Base-by-base conservation (phyloP, 2,329 filamentous ascomycete species). In the Cercospora canescens region DNA sequence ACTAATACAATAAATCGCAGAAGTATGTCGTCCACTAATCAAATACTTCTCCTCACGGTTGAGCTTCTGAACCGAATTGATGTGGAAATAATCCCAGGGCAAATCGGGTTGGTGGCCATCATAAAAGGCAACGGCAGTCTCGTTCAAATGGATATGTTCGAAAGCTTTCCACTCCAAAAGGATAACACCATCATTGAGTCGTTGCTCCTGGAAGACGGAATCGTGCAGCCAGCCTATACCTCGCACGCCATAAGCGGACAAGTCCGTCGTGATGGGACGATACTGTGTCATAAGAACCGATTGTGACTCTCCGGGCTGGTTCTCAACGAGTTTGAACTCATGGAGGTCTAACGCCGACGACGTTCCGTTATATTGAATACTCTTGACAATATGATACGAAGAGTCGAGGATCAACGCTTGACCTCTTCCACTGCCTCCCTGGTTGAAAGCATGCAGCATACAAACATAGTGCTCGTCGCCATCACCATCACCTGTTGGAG, bases 121-220 rank as follows among this genome's bases (percentile, higher is more conserved):
- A 56, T 56, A 56, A 4, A 34, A 56, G 2, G 9, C 52, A 34
- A 63, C 41, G 18, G 45, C 62, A 16, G 62, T 56, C 32, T 72
- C 67, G 24, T 35, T 65, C 32, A 76, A 32, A 16, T 73, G 57
- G 60, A 81, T 74, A 64, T 82, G 80, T 2, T 81, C 76, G 6
- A 78, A 78, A 4, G 81, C 80, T 48, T 76, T 77, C 81, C 81
- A 83, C 68, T 81, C 73, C 68, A 82, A 83, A 11, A 81, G 68
- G 0, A 81, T 71, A 5, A 77, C 69, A 16, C 77, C 76, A 0
- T 78, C 80, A 56, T 76, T 77, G 28, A 82, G 74, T 54, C 82
- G 76, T 16, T 83, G 70, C 72, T 83, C 81, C 60, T 82, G 79
- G 64, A 83, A 79, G 1, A 76, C 62, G 4, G 76, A 59, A 81